Evolutionary conservation across 768 basidiomycete species (phyloP).

Genomic region (Serendipita indica): DNA sequence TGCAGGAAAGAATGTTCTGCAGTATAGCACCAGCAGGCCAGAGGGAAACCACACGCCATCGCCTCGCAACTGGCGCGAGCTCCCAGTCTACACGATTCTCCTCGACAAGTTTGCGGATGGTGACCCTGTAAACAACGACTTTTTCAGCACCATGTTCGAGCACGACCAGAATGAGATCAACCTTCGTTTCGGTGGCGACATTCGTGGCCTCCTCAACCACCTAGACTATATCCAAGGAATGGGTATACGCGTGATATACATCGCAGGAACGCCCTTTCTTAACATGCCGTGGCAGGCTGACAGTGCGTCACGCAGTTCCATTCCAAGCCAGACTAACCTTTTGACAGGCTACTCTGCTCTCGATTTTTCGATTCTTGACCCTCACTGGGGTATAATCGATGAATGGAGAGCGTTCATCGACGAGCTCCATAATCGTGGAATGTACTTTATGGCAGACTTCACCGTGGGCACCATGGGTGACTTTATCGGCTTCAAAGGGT

Average conservation of each 20-base stretch:
- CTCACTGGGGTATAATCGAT: constrained; percentile 74
- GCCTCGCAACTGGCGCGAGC: constrained; percentile 70
- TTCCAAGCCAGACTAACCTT: constrained; percentile 11
- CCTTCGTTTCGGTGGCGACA: constrained; percentile 77
- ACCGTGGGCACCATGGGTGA: constrained; percentile 89
- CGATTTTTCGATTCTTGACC: constrained; percentile 80
- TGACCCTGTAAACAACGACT: constrained; percentile 85
- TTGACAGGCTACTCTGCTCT: constrained; percentile 75
- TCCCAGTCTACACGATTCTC: constrained; percentile 69
- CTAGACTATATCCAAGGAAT: constrained; percentile 85
- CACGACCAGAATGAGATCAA: constrained; percentile 80
- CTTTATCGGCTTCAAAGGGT: constrained; percentile 76
- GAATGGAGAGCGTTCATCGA: constrained; percentile 71
- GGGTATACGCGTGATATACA: constrained; percentile 73
- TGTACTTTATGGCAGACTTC: constrained; percentile 91
- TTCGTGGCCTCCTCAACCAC: constrained; percentile 55
- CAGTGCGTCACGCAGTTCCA: constrained; percentile 39
- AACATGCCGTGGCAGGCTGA: constrained; percentile 98
- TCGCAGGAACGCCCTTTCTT: constrained; percentile 82
- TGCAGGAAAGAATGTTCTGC: constrained; percentile 51
- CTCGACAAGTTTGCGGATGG: constrained; percentile 93
- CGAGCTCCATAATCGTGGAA: constrained; percentile 59
- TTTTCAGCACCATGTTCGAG: constrained; percentile 64
- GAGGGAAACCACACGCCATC: constrained; percentile 62
- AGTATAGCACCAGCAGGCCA: constrained; percentile 39